These are phyloP conservation scores for Hepatocystis sp. DNA, from an alignment of 169 alveolate species.

Conservation along the genomic window DNA sequence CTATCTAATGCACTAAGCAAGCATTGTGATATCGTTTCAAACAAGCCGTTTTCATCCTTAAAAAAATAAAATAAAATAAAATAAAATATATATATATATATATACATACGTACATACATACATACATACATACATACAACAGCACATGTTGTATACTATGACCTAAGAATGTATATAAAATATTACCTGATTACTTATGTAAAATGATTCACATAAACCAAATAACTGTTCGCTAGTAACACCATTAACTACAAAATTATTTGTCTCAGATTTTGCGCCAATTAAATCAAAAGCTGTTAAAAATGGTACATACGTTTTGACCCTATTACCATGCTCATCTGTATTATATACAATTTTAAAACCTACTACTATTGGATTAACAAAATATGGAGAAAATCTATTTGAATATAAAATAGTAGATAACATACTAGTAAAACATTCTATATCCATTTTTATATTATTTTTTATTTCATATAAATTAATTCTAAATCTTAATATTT, in stretches of 20 bases:
- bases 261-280: slow-evolving; percentile 90
- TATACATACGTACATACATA: background rate
- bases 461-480: slow-evolving; percentile 92
- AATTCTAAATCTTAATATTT: slow-evolving; percentile 89
- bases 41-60: slow-evolving; percentile 91
- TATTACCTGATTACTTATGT: slow-evolving; percentile 92
- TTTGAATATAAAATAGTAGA: slow-evolving; percentile 91
- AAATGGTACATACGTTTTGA: slow-evolving; percentile 84
- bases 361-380: slow-evolving; percentile 95
- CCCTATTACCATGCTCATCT: slow-evolving; percentile 82
- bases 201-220: slow-evolving; percentile 97
- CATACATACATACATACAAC: background rate
- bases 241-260: slow-evolving; percentile 96
- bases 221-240: slow-evolving; percentile 95
- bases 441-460: slow-evolving; percentile 92
- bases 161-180: background rate
- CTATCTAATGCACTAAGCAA: slow-evolving; percentile 96
- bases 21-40: slow-evolving; percentile 96
- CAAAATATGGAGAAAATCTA: slow-evolving; percentile 95
- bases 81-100: background rate
- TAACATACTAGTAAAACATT: slow-evolving; percentile 91
- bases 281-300: slow-evolving; percentile 93
- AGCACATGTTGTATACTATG: background rate
- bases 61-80: background rate
- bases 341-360: slow-evolving; percentile 61